Percentiles rank a stretch among this genome's conserved stretches.
These are phyloP conservation scores for Alectoria sarmentosa DNA, from an alignment of 495 filamentous ascomycete genomes.

Conservation along the genomic window DNA sequence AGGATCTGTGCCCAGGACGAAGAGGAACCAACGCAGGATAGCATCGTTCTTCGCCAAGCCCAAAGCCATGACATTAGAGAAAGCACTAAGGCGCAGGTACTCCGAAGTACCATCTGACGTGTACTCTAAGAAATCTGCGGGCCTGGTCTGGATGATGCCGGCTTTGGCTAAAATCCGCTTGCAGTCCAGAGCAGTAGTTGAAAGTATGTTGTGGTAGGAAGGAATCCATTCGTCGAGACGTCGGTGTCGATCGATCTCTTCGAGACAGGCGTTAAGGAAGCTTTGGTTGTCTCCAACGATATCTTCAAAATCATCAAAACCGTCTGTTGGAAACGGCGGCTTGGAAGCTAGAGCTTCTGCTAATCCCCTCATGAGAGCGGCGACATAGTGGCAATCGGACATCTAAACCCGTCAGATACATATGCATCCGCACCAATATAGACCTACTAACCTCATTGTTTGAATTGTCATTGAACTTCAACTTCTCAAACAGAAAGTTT, in stretches of 20 bases:
- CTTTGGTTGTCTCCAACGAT: constrained; percentile 36
- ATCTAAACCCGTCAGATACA: constrained; percentile 37
- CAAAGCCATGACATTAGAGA: constrained; percentile 71
- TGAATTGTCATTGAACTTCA: constrained; percentile 89
- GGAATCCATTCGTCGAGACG: constrained; percentile 91
- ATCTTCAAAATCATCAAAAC: constrained; percentile 29
- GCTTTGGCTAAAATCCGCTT: constrained; percentile 66
- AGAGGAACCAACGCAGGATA: constrained; percentile 63
- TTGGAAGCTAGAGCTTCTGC: constrained; percentile 64
- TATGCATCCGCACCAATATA: not conserved
- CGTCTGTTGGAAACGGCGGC: constrained; percentile 27
- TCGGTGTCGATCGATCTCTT: constrained; percentile 82
- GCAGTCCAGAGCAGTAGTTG: constrained; percentile 73
- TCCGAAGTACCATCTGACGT: constrained; percentile 71
- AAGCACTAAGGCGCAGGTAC: constrained; percentile 73
- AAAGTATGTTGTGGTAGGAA: constrained; percentile 87
- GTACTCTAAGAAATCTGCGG: constrained; percentile 72
- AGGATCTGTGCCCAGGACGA: constrained; percentile 63
- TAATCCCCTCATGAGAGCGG: constrained; percentile 70
- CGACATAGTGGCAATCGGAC: constrained; percentile 83
- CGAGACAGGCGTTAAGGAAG: constrained; percentile 63
- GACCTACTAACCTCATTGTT: constrained; percentile 56
- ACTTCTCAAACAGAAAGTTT: constrained; percentile 74
- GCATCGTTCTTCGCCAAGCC: constrained; percentile 57
- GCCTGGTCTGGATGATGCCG: constrained; percentile 52